Evolutionary conservation across 352 stramenopile species (phyloP).

Genomic region (Phytophthora constricta): DNA sequence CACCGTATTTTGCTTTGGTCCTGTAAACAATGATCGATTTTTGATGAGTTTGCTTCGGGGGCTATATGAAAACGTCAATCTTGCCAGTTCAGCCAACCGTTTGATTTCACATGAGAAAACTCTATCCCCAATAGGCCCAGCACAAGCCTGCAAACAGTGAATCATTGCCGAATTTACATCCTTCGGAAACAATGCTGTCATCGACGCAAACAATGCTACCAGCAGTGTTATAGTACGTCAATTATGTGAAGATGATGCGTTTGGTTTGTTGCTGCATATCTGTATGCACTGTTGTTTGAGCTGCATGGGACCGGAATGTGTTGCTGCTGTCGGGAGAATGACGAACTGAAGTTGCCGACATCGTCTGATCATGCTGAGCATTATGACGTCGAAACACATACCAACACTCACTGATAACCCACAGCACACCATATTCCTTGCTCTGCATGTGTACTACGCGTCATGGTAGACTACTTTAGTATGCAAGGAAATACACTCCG

Average conservation of each 20-base stretch:
- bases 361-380: slow-evolving; percentile 47
- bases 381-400: slow-evolving; percentile 33
- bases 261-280: too few relatives aligned
- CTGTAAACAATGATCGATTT: too few relatives aligned
- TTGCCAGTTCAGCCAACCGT: too few relatives aligned
- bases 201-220: background rate
- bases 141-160: too few relatives aligned
- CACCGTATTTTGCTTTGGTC: too few relatives aligned
- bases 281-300: background rate
- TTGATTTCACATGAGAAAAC: too few relatives aligned
- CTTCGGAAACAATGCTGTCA: background rate
- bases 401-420: slow-evolving; percentile 26
- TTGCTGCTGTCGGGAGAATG: slow-evolving; percentile 29
- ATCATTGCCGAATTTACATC: background rate
- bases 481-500: too few relatives aligned
- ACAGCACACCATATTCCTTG: background rate
- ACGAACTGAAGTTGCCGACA: slow-evolving; percentile 42
- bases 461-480: background rate
- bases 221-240: background rate
- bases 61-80: too few relatives aligned
- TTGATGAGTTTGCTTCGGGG: too few relatives aligned
- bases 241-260: too few relatives aligned
- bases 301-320: background rate
- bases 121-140: too few relatives aligned
- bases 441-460: background rate